Evolutionary conservation across 768 basidiomycete species (phyloP), one percentile per base, ranked within the genome.

Genomic region (Chiua virens): DNA sequence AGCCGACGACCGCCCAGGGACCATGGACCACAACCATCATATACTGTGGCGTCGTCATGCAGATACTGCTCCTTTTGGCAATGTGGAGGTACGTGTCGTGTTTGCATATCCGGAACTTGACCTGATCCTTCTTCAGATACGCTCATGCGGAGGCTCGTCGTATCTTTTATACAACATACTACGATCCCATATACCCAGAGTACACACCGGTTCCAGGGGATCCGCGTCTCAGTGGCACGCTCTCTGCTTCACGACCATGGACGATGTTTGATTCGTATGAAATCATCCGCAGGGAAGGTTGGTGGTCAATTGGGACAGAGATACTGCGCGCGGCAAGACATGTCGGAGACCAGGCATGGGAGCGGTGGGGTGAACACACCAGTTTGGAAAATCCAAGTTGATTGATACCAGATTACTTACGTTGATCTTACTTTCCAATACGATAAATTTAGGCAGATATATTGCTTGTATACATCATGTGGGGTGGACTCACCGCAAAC

Each of bases 101-200:
- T 42, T 30, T 28, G 20, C 35, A 45, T 50, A 43, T 7, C 27
- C 20, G 47, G 22, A 21, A 14, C 5, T 13, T 48, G 23, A 62
- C 50, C 41, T 58, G 28, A 51, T 49, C 27, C 42, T 46, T 45
- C 39, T 42, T 82, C 9, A 69, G 68, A 56, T 71, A 65, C 35
- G 87, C 57, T 55, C 81, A 58, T 75, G 77, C 52, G 58, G 69
- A 42, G 64, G 80, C 85, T 40, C 75, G 66, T 60, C 73, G 79
- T 21, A 71, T 82, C 27, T 90, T 87, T 68, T 73, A 89, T 59
- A 86, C 83, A 53, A 84, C 79, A 52, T 90, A 89, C 58, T 89
- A 86, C 60, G 87, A 92, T 63, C 85, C 89, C 50, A 82, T 87
- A 69, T 80, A 87, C 63, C 83, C 86, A 15, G 84, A 89, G 60